These are phyloP conservation scores for Colletotrichum sp. DNA, from an alignment of 2,329 filamentous ascomycete genomes.

Conservation along the genomic window DNA sequence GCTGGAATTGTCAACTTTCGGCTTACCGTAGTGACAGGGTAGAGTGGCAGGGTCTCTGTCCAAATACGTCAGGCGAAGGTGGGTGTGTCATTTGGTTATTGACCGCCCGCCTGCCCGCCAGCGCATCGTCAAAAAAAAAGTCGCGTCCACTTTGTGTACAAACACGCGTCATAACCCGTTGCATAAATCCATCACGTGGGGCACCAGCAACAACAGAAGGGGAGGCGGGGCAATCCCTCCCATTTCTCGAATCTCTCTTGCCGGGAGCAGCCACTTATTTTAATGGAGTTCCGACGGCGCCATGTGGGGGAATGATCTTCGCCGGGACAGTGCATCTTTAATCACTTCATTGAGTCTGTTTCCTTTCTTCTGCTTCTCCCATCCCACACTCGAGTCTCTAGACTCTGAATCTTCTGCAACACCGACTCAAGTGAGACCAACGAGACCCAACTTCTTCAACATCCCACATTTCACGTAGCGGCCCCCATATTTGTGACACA, in stretches of 20 bases:
- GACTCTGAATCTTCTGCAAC: background rate
- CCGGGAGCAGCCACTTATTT: background rate
- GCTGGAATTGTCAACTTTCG: constrained; percentile 8
- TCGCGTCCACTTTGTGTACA: constrained; percentile 12
- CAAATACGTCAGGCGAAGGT: constrained; percentile 1
- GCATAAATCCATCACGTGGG: constrained; percentile 17
- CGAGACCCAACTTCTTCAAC: background rate
- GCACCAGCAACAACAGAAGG: background rate
- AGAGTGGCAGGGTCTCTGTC: constrained; percentile 5
- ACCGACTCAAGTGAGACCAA: background rate
- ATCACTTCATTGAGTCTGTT: background rate
- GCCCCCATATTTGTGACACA: background rate
- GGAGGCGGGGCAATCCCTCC: background rate
- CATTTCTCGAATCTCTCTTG: background rate
- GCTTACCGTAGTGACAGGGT: constrained; percentile 5
- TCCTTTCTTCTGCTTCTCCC: background rate
- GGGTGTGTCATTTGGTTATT: background rate
- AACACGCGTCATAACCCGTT: constrained; percentile 14
- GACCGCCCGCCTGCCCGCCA: constrained; percentile 2
- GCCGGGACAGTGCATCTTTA: background rate
- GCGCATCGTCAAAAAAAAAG: constrained; percentile 1
- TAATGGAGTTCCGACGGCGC: background rate
- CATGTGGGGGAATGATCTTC: background rate
- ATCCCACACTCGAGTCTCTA: background rate
- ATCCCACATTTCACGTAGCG: background rate